Base-by-base conservation (phyloP, 2,329 filamentous ascomycete species). In the Colletotrichum agaves region DNA sequence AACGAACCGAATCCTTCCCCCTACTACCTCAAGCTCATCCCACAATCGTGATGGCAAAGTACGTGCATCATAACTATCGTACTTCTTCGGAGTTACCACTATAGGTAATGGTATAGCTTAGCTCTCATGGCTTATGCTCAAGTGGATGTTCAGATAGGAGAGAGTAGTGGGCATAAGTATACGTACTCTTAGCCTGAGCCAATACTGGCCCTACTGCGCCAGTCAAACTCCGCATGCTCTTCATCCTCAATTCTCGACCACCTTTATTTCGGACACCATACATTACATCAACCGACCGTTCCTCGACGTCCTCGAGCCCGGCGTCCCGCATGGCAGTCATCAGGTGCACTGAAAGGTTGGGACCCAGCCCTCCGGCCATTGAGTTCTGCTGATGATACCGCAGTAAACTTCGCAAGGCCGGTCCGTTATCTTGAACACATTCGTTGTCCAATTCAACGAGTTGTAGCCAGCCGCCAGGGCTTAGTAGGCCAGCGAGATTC, bases 381-480 rank as follows among this genome's bases (percentile, higher is more conserved):
- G 53, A 57, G 23, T 57, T 57, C 23, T 44, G 39, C 11, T 57
- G 53, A 11, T 57, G 53, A 44, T 57, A 57, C 5, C 17, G 23
- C 10, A 57, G 23, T 5, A 57, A 27, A 12, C 21, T 12, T 37
- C 53, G 37, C 41, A 57, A n/a, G 5, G 53, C 37, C 10, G 53
- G 53, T 21, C 53, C 53, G 23, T 35, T 46, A 12, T 57, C 53
- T 12, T 37, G 15, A 5, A 31, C 11, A 19, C 53, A 44, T 4
- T 57, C 53, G n/a, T 57, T 57, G 23, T 57, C 53, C 23, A 57
- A 17, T 37, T 57, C 53, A 10, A 57, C 53, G 10, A 61, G 63
- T 17, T 66, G 63, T 11, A 66, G 43, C 63, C 63, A 66, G 5
- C 55, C 63, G 5, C 63, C 56, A 5, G 63, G 63, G 17, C 59